Evolutionary conservation across 2,329 filamentous ascomycete genomes (phyloP), one percentile per base, ranked within the genome.

Genomic region (Diaporthe sp.): DNA sequence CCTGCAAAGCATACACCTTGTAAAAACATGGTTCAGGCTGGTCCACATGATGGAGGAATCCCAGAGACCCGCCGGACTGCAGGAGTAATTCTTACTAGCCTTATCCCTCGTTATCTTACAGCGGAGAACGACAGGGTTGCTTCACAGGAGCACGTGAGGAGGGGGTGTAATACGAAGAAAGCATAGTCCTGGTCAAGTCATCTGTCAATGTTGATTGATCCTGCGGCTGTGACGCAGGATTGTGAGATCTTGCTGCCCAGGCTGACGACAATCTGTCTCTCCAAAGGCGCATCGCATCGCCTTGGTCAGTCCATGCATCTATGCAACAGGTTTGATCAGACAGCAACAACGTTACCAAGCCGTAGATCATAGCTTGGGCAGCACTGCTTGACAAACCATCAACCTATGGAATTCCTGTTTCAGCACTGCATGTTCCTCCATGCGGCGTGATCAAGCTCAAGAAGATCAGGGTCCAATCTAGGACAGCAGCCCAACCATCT

Each of bases 391-490:
- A 6, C n/a, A 17, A 22, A 28, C 13, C 9, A 12, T 42, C 22
- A 17, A 7, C 49, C 34, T 55, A 17, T 55, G 4, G n/a, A 55
- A 53, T 39, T 25, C 31, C 4, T 37, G 65, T 70, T 55, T 70
- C 65, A 55, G 65, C 39, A 70, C 34, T 70, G 49, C 46, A 53
- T 39, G 13, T 42, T 17, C 46, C 15, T 42, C 9, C 7, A n/a
- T 55, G 49, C 46, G 15, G 34, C 46, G 34, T 37, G 22, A 42
- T 39, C 15, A 55, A 15, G 46, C 15, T 7, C 22, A 15, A 25
- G 46, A 28, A 12, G 19, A 70, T 55, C 49, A 70, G 37, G 49
- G 49, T 70, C 65, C 65, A 70, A 70, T 70, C 65, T 51, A 42
- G 6, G 34, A 22, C 34, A 28, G 65, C n/a, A n/a, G 37, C 22